Percentiles rank a stretch among this genome's conserved stretches.
phyloP scores from a whole-genome alignment of 148 eudicot genomes.

The Vaccinium corymbosum region DNA sequence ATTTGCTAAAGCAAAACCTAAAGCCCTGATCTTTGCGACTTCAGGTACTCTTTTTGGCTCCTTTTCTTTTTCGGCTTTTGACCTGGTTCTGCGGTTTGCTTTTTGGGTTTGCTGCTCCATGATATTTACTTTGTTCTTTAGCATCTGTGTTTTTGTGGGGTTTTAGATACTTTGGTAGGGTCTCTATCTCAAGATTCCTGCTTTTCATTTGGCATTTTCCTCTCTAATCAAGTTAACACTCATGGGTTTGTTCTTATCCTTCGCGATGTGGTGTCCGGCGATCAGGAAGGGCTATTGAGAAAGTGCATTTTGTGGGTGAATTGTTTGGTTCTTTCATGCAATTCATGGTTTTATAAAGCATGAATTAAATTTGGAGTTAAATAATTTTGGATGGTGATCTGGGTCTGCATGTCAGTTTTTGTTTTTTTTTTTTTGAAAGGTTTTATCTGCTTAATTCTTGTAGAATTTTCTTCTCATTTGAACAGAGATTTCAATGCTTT shows the following conservation, averaged over 20 bases:
- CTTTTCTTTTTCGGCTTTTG: constrained; percentile 15
- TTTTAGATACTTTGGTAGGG: constrained; percentile 36
- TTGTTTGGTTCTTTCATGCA: constrained; percentile 17
- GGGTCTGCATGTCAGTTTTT: constrained; percentile 17
- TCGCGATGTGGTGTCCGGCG: constrained; percentile 32
- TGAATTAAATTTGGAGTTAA: constrained; percentile 6
- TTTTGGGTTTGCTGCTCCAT: constrained; percentile 32
- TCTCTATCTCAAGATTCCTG: constrained; percentile 53
- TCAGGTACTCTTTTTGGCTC: constrained; percentile 30
- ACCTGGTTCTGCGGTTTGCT: constrained; percentile 30
- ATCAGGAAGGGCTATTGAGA: constrained; percentile 8
- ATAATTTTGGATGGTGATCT: not conserved
- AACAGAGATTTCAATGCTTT: not conserved
- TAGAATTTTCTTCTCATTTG: not conserved
- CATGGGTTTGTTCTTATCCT: constrained; percentile 33
- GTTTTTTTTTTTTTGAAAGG: not conserved
- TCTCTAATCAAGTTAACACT: constrained; percentile 26
- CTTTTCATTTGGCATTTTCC: constrained; percentile 31
- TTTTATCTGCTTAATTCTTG: not conserved
- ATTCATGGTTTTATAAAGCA: not conserved
- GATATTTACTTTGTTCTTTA: constrained; percentile 25
- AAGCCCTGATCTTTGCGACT: constrained; percentile 31
- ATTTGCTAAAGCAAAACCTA: too few relatives aligned
- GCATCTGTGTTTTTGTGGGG: constrained; percentile 34
- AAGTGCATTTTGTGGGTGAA: constrained; percentile 24